These are phyloP conservation scores for Cryptosporidium canis DNA, from an alignment of 169 alveolate species.

Conservation along the genomic window DNA sequence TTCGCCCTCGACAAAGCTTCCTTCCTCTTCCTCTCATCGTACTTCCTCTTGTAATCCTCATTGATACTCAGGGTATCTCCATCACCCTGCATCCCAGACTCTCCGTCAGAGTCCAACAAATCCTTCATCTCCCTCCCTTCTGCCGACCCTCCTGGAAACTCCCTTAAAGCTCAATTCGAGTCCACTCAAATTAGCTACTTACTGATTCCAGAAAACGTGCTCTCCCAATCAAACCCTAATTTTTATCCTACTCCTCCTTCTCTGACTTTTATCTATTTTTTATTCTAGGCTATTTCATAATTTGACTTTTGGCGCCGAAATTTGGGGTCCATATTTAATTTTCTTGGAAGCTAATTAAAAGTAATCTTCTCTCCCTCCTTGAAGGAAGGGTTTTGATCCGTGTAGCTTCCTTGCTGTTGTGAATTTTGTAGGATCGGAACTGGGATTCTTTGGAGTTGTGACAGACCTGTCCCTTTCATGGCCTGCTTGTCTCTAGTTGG, in stretches of 20 bases:
- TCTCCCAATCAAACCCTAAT: too few relatives aligned
- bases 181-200: too few relatives aligned
- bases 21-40: slow-evolving; percentile 46
- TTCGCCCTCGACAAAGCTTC: slow-evolving; percentile 65
- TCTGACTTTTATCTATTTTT: not conserved
- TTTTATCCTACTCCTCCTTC: not conserved
- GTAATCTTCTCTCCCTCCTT: too few relatives aligned
- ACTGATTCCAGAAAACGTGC: too few relatives aligned
- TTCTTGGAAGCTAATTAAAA: too few relatives aligned
- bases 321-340: not conserved
- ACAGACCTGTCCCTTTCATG: not conserved
- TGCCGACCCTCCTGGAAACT: too few relatives aligned
- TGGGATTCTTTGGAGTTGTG: not conserved
- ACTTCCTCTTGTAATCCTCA: slow-evolving; percentile 28
- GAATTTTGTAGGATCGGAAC: too few relatives aligned
- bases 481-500: not conserved
- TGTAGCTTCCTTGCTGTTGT: too few relatives aligned
- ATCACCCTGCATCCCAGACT: not conserved
- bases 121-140: not conserved
- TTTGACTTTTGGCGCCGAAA: slow-evolving; percentile 29
- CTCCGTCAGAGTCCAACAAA: slow-evolving; percentile 26
- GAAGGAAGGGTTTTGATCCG: too few relatives aligned
- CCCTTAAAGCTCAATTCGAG: too few relatives aligned
- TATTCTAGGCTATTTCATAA: not conserved
- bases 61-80: not conserved